phyloP scores from a whole-genome alignment of 192 early-diverging fungal species.

The Umbelopsis sp. region DNA sequence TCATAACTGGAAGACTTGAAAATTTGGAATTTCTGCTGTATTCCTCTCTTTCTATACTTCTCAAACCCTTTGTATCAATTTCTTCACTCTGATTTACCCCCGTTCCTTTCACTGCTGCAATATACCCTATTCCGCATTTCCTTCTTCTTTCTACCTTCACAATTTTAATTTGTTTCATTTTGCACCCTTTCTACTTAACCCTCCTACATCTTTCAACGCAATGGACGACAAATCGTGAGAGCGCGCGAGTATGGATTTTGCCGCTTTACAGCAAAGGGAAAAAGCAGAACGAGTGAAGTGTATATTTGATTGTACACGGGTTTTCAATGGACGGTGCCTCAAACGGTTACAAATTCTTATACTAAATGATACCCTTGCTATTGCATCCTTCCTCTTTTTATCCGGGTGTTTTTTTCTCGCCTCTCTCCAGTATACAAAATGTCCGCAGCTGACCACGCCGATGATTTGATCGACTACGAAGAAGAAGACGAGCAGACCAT shows the following conservation, averaged over 20 bases:
- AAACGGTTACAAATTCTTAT: slow-evolving; percentile 1
- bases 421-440: slow-evolving; percentile 27
- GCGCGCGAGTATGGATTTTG: slow-evolving; percentile 10
- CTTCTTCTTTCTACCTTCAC: too few relatives aligned
- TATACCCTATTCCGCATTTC: too few relatives aligned
- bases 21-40: too few relatives aligned
- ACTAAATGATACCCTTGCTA: slow-evolving; percentile 1
- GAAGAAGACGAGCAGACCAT: slow-evolving; percentile 85
- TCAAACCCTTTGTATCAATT: too few relatives aligned
- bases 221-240: background rate
- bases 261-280: background rate
- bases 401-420: background rate
- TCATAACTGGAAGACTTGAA: too few relatives aligned
- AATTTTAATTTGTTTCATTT: too few relatives aligned
- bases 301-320: background rate
- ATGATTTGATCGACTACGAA: slow-evolving; percentile 97
- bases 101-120: too few relatives aligned
- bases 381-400: background rate
- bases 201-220: background rate
- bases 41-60: too few relatives aligned
- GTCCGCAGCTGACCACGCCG: slow-evolving; percentile 68
- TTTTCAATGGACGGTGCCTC: background rate
- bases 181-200: background rate
- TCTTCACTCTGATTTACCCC: too few relatives aligned
- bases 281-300: background rate